Conservation (phyloP, 2,329 filamentous ascomycete genomes). For the Microdochium bolleyi region DNA sequence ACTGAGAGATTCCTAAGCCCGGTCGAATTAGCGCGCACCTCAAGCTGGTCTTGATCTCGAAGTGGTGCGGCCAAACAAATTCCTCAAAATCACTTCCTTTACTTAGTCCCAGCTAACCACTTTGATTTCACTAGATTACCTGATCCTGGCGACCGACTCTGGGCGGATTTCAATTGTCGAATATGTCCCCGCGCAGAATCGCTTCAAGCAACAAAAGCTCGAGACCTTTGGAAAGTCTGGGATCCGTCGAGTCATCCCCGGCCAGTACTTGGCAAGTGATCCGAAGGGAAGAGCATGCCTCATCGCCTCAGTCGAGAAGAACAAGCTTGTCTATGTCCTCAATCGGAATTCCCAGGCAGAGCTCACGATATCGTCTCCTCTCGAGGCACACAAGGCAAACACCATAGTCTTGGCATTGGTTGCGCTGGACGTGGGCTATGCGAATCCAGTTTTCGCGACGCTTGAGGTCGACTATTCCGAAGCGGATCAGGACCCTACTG, state of each 20-base stretch:
- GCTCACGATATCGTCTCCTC: conserved; percentile 90
- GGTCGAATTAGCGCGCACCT: conserved; percentile 35
- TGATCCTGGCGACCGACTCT: conserved; percentile 92
- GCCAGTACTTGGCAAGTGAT: conserved; percentile 92
- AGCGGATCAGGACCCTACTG: conserved; percentile 82
- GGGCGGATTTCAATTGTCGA: conserved; percentile 91
- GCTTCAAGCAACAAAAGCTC: conserved; percentile 81
- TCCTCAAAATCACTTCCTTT: conserved; percentile 1
- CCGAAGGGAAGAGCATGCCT: conserved; percentile 93
- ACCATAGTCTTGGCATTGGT: conserved; percentile 84
- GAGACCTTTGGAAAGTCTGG: conserved; percentile 99
- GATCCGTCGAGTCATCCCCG: conserved; percentile 84
- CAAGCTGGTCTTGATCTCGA: conserved; percentile 11
- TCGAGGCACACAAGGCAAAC: conserved; percentile 91
- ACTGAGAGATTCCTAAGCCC: conserved; percentile 67
- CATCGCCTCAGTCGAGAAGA: conserved; percentile 93
- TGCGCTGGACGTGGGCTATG: conserved; percentile 89
- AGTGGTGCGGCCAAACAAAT: conserved; percentile 8
- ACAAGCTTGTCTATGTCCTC: conserved; percentile 97
- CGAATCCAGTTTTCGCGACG: conserved; percentile 92
- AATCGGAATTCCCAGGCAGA: conserved; percentile 93
- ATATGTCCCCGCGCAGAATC: conserved; percentile 79
- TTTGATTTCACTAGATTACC: conserved; percentile 61
- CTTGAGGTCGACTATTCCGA: conserved; percentile 92
- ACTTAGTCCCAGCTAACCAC: conserved; percentile 7